Conservation (phyloP, 202 grass and related monocot genomes). For the Setaria italica region DNA sequence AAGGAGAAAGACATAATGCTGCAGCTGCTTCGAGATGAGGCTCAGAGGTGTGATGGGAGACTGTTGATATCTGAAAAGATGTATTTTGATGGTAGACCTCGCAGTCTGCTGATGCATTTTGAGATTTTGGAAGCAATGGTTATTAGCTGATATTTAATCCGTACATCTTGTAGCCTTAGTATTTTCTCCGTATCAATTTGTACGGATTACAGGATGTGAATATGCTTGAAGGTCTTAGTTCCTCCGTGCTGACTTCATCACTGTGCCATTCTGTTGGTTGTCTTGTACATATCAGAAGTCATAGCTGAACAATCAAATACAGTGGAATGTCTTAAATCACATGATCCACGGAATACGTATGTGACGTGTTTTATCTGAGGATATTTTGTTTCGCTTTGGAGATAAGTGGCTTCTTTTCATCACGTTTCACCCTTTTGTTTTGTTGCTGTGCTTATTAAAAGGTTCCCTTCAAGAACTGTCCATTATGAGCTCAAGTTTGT, state of each 20-base stretch:
- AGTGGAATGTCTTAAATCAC: slow-evolving; percentile 2
- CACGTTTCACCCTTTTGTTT: background rate
- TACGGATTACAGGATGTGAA: slow-evolving; percentile 16
- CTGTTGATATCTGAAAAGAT: slow-evolving; percentile 54
- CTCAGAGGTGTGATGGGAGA: slow-evolving; percentile 48
- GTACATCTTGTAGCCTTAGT: background rate
- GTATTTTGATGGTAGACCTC: slow-evolving; percentile 54
- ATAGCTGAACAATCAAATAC: slow-evolving; percentile 8
- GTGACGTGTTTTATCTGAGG: background rate
- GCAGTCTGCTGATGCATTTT: slow-evolving; percentile 71
- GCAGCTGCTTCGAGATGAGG: slow-evolving; percentile 63
- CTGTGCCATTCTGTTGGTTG: background rate
- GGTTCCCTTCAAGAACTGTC: background rate
- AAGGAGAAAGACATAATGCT: slow-evolving; percentile 71
- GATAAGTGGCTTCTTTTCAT: background rate
- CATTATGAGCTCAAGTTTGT: background rate
- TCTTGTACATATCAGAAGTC: slow-evolving; percentile 15
- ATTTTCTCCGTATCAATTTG: background rate
- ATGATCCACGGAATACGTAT: background rate
- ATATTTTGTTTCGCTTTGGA: background rate
- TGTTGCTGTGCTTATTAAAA: background rate
- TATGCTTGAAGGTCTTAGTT: slow-evolving; percentile 1
- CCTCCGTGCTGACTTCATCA: background rate
- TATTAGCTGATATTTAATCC: slow-evolving; percentile 29
- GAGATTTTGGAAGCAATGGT: slow-evolving; percentile 72